Evolutionary conservation across 2,329 filamentous ascomycete species (phyloP), one percentile per base, ranked within the genome.

Genomic region (Fusarium marasasianum): DNA sequence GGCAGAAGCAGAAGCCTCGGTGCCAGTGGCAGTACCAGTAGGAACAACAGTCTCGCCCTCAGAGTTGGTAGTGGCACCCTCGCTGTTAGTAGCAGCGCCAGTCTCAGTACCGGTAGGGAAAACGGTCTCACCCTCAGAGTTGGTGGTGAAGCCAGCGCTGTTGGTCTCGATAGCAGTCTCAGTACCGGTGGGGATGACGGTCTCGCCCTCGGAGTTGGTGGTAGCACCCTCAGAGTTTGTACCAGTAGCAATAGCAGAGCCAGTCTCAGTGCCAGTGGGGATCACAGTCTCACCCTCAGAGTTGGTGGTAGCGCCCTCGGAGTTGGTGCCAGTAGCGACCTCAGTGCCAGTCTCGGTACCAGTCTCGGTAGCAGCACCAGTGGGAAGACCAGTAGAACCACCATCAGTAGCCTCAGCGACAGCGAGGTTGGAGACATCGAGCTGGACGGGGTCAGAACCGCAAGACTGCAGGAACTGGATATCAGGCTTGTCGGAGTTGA

Each of bases 1-100:
- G 33, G 73, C 77, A 44, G 81, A 62, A 38, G 73, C 77, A 31
- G 60, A 50, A 10, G 74, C 78, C n/a, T 76, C 76, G 9, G 78
- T 76, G 8, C 75, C 75, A 3, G 78, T 64, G 18, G 44, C 35
- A 24, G 60, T 69, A 4, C 26, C 76, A 44, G 3, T 75, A 45
- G 17, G 37, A n/a, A 31, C 11, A 17, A 40, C 35, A 31, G 51
- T 55, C 51, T 55, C 35, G 18, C 37, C 51, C 15, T 38, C 20
- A 10, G 37, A 38, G 50, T 53, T 53, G 33, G 50, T 53, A 1
- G 50, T 53, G 2, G 50, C 50, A 26, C 59, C 60, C 29, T 43
- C 35, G 3, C 7, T 9, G 35, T 37, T 37, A 4, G 13, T 45
- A 2, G 48, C 48, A 10, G 47, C 17, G 8, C 22, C 29, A 7